These are phyloP conservation scores for Coemansia sp. DNA, from an alignment of 192 early-diverging fungal species.

Conservation along the genomic window DNA sequence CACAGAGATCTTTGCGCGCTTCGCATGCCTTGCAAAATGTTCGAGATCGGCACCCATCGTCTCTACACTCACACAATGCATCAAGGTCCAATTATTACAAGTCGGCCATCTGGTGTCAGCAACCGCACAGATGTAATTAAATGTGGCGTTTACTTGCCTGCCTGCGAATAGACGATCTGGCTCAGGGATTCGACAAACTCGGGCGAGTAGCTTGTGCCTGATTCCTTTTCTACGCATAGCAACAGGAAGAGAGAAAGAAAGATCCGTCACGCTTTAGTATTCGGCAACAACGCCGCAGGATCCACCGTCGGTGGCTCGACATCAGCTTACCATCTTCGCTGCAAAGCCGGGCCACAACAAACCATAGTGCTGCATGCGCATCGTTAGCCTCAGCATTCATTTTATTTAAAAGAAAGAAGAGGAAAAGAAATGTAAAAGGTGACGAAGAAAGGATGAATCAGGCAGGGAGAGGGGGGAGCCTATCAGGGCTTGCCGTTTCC, in stretches of 20 bases:
- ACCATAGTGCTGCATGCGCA: conserved; percentile 45
- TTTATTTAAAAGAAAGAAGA: background rate
- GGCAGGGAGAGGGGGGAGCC: background rate
- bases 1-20: conserved; percentile 49
- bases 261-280: background rate
- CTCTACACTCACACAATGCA: conserved; percentile 16
- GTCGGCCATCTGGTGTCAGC: background rate
- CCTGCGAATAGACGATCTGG: conserved; percentile 43
- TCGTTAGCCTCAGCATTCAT: conserved; percentile 37
- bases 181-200: conserved; percentile 47
- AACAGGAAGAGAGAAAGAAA: background rate
- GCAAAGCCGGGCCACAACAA: conserved; percentile 44
- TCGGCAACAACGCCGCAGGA: background rate
- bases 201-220: conserved; percentile 24
- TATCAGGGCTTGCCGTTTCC: too few relatives aligned
- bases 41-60: conserved; percentile 47
- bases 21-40: conserved; percentile 51
- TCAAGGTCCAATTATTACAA: background rate
- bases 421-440: background rate
- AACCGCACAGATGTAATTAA: background rate
- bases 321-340: conserved; percentile 25
- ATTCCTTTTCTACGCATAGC: conserved; percentile 23
- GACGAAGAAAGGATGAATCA: background rate
- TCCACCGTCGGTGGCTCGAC: background rate
- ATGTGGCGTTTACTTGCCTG: conserved; percentile 21